Evolutionary conservation across 2,329 filamentous ascomycete genomes (phyloP), one percentile per base, ranked within the genome.

Genomic region (Dothistroma pini): DNA sequence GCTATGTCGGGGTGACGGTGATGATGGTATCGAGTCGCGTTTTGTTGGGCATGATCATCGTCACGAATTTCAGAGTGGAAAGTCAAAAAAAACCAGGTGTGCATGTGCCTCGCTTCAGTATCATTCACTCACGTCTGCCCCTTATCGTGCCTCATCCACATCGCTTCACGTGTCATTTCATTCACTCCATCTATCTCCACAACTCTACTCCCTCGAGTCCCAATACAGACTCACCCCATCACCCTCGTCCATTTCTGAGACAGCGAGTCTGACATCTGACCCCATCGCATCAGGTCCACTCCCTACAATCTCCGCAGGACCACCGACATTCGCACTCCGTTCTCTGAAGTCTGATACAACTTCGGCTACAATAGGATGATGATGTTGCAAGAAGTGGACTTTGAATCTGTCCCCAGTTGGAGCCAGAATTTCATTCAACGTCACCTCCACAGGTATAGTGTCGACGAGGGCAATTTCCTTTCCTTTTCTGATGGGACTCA

Each of bases 281-380:
- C 70, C 69, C 70, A 71, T 69, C 1, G 56, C 58, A 19, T 70
- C 69, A 0, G 70, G 69, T 41, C 70, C 70, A 64, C 69, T 72
- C 5, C 70, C 68, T 2, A 72, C 50, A 14, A 70, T 61, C 60
- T 70, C 66, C n/a, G 59, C 41, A 1, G 50, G 34, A 2, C 68
- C 70, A 10, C 70, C 68, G 0, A 58, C 35, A 31, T 62, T 61
- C 21, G 55, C 57, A 19, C 58, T 61, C n/a, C 69, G 57, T 22
- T 69, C 65, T 11, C 63, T 51, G 52, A 71, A 72, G 14, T 69
- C 67, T 0, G 52, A 35, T n/a, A 72, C 67, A 2, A 71, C 60
- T 4, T 68, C 61, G 0, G 56, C 49, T 3, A 68, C 52, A 5
- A 56, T 61, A 5, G 70, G 70, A 57, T 71, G 70, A 11, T 68